These are phyloP conservation scores for Neodidymelliopsis sp. DNA, from an alignment of 2,329 filamentous ascomycete genomes.

Conservation along the genomic window DNA sequence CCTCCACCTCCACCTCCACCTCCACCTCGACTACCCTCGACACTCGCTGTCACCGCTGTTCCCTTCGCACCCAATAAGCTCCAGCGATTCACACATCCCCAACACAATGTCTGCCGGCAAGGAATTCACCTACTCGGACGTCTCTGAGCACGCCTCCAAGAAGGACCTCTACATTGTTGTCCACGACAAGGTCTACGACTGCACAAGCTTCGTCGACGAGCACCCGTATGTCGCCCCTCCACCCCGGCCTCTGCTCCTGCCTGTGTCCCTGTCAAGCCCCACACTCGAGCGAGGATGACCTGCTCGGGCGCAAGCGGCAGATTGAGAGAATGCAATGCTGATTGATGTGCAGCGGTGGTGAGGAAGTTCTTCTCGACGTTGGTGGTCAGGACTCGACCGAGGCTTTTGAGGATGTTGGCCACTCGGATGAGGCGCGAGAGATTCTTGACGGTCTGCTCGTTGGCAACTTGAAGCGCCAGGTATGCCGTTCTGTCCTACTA, in stretches of 20 bases:
- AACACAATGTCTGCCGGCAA: conserved; percentile 46
- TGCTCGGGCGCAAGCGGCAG: not conserved
- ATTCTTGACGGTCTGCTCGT: conserved; percentile 69
- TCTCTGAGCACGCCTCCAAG: conserved; percentile 64
- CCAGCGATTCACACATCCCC: not conserved
- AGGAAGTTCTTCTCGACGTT: conserved; percentile 97
- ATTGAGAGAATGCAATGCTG: not conserved
- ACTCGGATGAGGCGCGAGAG: conserved; percentile 98
- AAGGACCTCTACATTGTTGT: conserved; percentile 92
- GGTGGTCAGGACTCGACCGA: conserved; percentile 96
- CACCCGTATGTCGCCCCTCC: conserved; percentile 73
- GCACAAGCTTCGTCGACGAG: conserved; percentile 90
- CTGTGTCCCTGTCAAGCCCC: not conserved
- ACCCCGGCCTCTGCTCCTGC: not conserved
- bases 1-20: not conserved
- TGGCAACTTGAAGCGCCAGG: conserved; percentile 49
- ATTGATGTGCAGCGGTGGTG: conserved; percentile 75
- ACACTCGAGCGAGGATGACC: not conserved
- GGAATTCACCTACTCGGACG: conserved; percentile 52
- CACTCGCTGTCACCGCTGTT: conserved; percentile 1
- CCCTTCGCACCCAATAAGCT: conserved; percentile 6
- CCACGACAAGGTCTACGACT: conserved; percentile 96
- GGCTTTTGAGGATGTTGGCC: conserved; percentile 98
- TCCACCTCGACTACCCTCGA: conserved; percentile 2
- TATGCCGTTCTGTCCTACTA: conserved; percentile 22